Evolutionary conservation across 495 filamentous ascomycete genomes (phyloP).

Genomic region (Talaromyces thailandensis): DNA sequence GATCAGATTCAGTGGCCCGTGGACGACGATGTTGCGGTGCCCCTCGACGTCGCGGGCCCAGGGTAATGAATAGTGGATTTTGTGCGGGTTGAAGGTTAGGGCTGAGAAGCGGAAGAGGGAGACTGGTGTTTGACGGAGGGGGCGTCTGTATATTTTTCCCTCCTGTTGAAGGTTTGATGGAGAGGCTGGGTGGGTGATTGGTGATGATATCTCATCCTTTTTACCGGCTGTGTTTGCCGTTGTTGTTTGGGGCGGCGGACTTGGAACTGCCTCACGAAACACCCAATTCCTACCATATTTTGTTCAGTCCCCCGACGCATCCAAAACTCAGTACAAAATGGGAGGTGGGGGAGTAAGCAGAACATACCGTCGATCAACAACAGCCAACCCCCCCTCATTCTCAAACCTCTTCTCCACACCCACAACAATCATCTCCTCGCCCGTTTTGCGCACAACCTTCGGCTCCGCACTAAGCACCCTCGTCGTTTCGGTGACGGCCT

Average conservation of each 20-base stretch:
- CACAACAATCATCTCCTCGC: conserved; percentile 57
- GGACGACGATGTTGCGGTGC: conserved; percentile 51
- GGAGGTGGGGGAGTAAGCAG: background rate
- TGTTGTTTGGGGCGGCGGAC: background rate
- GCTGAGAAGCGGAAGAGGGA: conserved; percentile 65
- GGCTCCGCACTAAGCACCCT: conserved; percentile 39
- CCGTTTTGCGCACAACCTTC: conserved; percentile 43
- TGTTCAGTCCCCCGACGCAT: background rate
- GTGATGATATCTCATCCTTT: conserved; percentile 8
- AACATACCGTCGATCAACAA: conserved; percentile 44
- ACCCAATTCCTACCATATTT: conserved; percentile 43
- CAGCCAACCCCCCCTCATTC: conserved; percentile 38
- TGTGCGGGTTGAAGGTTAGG: conserved; percentile 64
- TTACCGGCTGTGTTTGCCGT: background rate
- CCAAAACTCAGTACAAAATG: background rate
- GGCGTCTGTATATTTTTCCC: conserved; percentile 28
- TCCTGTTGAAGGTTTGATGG: conserved; percentile 5
- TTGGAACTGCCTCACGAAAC: conserved; percentile 41
- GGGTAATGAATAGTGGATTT: conserved; percentile 57
- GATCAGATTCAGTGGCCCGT: conserved; percentile 56
- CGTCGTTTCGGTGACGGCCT: conserved; percentile 48
- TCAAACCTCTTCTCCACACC: conserved; percentile 52
- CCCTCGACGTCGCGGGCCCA: conserved; percentile 53
- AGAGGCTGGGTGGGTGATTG: conserved; percentile 7
- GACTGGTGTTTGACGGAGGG: conserved; percentile 43